These are phyloP conservation scores for Plectosphaerella cucumerina DNA, from an alignment of 2,329 filamentous ascomycete genomes.

Conservation along the genomic window DNA sequence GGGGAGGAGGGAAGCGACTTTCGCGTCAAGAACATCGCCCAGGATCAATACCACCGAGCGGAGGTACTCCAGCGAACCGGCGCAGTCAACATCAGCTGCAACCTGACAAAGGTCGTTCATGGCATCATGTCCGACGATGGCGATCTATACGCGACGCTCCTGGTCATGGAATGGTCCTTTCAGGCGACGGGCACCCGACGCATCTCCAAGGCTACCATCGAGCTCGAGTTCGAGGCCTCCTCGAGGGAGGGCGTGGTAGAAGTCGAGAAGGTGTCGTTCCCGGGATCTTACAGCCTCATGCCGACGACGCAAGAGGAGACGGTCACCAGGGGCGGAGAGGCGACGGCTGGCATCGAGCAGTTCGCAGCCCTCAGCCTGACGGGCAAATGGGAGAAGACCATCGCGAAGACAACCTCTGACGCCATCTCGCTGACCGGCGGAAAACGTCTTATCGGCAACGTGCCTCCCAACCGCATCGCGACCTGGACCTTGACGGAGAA, in stretches of 20 bases:
- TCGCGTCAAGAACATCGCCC: constrained; percentile 16
- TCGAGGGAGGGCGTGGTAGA: constrained; percentile 1
- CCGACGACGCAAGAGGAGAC: constrained; percentile 10
- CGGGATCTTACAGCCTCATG: constrained; percentile 8
- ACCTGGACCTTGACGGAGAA: constrained; percentile 22
- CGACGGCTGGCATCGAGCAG: constrained; percentile 6
- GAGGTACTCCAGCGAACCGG: constrained; percentile 17
- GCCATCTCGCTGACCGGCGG: constrained; percentile 3
- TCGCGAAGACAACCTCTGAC: constrained; percentile 12
- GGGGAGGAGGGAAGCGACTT: constrained; percentile 13
- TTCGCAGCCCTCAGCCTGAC: constrained; percentile 11
- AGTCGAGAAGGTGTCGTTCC: constrained; percentile 14
- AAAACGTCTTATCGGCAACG: constrained; percentile 13
- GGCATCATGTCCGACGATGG: constrained; percentile 15
- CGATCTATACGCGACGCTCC: constrained; percentile 15
- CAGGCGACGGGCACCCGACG: constrained; percentile 17
- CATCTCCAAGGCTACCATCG: constrained; percentile 15
- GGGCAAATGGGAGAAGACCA: constrained; percentile 15
- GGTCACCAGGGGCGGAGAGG: constrained; percentile 4
- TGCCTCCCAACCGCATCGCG: constrained; percentile 11
- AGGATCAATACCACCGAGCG: constrained; percentile 15
- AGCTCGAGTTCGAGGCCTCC: constrained; percentile 13
- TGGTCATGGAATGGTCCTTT: constrained; percentile 20
- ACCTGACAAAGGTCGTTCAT: constrained; percentile 19
- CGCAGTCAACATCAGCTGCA: constrained; percentile 19